Base-by-base conservation (phyloP, 1,284 basidiomycete species). In the Ceratobasidium sp. region DNA sequence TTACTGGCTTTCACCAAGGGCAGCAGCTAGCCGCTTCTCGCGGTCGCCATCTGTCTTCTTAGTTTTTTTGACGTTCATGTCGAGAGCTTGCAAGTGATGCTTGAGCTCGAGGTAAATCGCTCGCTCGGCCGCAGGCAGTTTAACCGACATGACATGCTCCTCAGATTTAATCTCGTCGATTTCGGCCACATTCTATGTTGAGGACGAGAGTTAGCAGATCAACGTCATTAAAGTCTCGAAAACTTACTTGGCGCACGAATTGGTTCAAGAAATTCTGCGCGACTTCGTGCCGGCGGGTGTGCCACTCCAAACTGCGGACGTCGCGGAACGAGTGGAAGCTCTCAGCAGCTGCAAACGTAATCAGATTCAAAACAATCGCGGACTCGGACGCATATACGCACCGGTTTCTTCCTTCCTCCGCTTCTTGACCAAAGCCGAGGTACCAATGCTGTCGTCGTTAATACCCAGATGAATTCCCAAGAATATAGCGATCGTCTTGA, bases 271-370 rank as follows among this genome's bases (percentile, higher is more conserved):
- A 98, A 23, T 85, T 85, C 83, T 98, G 97, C 0, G 95, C 97
- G 20, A 97, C 86, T 78, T 91, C 87, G 82, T 97, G 93, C 9
- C 97, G 92, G 81, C 95, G 92, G 0, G 92, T 91, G 83, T 98
- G 97, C 97, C 97, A 98, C 80, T 96, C 94, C 26, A 94, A 85
- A 61, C 93, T 97, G 83, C 95, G 96, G 23, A 97, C 93, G 83
- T 98, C 97, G 40, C 96, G 92, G 92, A 97, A 98, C 0, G 97
- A 97, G 84, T 98, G 96, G 89, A 98, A 98, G 81, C 92, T 91
- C 84, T 98, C 97, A 67, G 94, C 96, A 78, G 92, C 94, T 95
- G 71, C 20, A 26, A 13, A 26, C 20, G 44, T 12, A 67, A 23
- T 66, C 18, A 33, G 33, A 33, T 56, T 46, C 33, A 56, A 42